Base-by-base conservation (phyloP, 345 rosid genomes). In the Eucalyptus sp. region DNA sequence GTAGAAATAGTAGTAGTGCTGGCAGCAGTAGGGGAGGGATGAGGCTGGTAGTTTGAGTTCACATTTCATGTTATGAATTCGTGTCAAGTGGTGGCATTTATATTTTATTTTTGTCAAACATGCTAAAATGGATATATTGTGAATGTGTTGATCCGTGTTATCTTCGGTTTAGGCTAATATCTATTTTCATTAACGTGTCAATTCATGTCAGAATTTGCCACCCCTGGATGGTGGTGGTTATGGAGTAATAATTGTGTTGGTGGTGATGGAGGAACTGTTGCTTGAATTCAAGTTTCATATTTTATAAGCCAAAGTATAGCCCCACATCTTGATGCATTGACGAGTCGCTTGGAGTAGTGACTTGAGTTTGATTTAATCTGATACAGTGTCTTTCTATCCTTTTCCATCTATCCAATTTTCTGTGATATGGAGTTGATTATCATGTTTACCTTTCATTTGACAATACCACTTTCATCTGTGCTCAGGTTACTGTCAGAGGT, bases 401-500 rank as follows among this genome's bases (percentile, higher is more conserved):
- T 86, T 64, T n/a, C 54, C 24, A 44, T 60, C 48, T 43, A 31
- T 79, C 71, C n/a, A 46, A n/a, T 6, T 76, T 66, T 15, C 64
- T 83, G 68, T 76, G 58, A 41, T 89, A 49, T 87, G 11, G 84
- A 79, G 50, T 46, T 87, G 87, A 86, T 81, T 86, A 81, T 29
- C 86, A 44, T 86, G 44, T 86, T 86, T 13, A 41, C 29, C 84
- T 20, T 41, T 37, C 84, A 76, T 76, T 41, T 76, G 84, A 76
- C 48, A 76, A 88, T 54, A 62, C 64, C 79, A 86, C 52, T 18
- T 86, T 90, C 41, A 68, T 90, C 48, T 89, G 27, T 60, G 68
- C 71, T 90, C 90, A 97, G 99, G 93, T 96, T 87, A 90, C 95
- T 88, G 91, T 95, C 87, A 93, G 93, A 90, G 99, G 99, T 90